Percentiles rank a stretch among this genome's conserved stretches.
Conservation (phyloP, 2,329 filamentous ascomycete species). For the Hysterium pulicare region DNA sequence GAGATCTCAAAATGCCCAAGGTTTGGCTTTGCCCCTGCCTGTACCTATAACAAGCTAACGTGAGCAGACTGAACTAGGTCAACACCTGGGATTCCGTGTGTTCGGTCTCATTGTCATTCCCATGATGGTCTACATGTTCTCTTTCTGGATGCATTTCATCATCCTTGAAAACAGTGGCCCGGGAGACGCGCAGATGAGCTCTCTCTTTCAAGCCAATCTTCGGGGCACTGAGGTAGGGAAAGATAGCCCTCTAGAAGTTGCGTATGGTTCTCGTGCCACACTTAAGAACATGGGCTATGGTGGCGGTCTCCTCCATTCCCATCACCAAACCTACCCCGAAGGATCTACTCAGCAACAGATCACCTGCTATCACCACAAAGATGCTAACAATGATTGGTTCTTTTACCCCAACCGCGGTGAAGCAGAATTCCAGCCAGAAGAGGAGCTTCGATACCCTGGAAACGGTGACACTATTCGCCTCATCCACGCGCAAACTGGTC, state of each 20-base stretch:
- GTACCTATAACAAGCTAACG: conserved; percentile 16
- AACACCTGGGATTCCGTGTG: conserved; percentile 76
- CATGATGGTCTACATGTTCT: conserved; percentile 88
- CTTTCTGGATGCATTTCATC: conserved; percentile 91
- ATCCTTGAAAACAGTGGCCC: conserved; percentile 92
- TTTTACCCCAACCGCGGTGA: conserved; percentile 90
- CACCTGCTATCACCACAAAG: conserved; percentile 99
- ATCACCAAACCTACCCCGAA: conserved; percentile 93
- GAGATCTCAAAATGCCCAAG: conserved; percentile 85
- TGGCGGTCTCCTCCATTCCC: conserved; percentile 91
- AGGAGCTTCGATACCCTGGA: conserved; percentile 68
- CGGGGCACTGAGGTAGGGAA: conserved; percentile 90
- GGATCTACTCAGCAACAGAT: conserved; percentile 93
- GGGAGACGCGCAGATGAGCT: conserved; percentile 99
- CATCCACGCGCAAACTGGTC: conserved; percentile 91
- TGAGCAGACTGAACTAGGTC: conserved; percentile 60
- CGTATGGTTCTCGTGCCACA: conserved; percentile 82
- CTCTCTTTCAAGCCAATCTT: conserved; percentile 95
- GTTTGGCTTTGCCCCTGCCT: conserved; percentile 43
- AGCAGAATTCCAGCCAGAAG: conserved; percentile 66
- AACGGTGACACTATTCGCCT: conserved; percentile 78
- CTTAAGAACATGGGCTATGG: conserved; percentile 99
- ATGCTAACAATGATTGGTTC: conserved; percentile 99
- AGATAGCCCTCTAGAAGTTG: conserved; percentile 90
- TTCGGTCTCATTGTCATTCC: conserved; percentile 86